Base-by-base conservation (phyloP, 2,329 filamentous ascomycete genomes). In the Aspergillus arachidicola region DNA sequence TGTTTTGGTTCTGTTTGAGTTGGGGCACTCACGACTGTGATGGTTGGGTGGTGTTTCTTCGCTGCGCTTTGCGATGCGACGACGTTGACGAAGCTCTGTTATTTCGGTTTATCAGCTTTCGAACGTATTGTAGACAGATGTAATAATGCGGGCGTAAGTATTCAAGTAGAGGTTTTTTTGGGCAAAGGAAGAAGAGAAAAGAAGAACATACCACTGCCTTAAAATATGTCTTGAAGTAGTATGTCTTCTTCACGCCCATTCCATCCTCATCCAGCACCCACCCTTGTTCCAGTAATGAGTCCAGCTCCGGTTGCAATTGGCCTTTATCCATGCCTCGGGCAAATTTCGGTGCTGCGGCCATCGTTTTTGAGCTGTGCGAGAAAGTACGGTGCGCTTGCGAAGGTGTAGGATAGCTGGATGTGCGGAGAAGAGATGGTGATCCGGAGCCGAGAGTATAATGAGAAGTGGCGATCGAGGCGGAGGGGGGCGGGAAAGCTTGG, bases 1-100 rank as follows among this genome's bases (percentile, higher is more conserved):
- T 38, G 53, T 26, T 63, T 34, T 57, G 41, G 11, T 43, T 23
- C 0, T 6, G 14, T 26, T 34, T 14, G 30, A 26, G 34, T 53
- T 1, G 23, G 9, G 11, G n/a, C 11, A 57, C 55, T 51, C 30
- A 79, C 77, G 60, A 79, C 60, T 4, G 74, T 79, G 70, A 79
- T 78, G 2, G 73, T 78, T 26, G 77, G 68, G 68, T 79, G 77
- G 63, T 79, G 77, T 56, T 76, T 78, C 65, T 76, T 75, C 11
- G 67, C 66, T 21, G 76, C 71, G 65, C 77, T 78, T 59, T 76
- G 71, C 38, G 77, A 73, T 9, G 75, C 77, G 60, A 79, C 69
- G 48, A 76, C 64, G 62, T 76, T 78, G 21, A 76, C 68, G 63
- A 79, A 79, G 30, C 74, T 72, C 77, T 79, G 62, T 23, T 41